Evolutionary conservation across 208 protist species (phyloP).

Genomic region (Plasmodiophora brassicae): DNA sequence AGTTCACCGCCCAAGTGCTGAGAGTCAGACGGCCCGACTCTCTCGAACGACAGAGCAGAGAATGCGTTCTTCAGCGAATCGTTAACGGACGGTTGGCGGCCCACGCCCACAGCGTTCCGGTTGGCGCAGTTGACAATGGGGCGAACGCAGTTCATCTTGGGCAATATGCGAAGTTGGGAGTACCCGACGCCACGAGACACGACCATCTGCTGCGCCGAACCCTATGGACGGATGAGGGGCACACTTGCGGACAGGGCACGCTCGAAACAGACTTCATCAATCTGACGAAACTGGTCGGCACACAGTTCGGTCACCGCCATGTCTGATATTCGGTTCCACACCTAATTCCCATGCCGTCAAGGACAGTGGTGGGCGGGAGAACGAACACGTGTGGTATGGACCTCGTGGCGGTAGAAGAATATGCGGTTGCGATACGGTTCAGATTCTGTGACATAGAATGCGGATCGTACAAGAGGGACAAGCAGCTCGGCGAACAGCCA

Average conservation of each 20-base stretch:
- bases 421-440: slow-evolving; percentile 12
- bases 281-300: not conserved
- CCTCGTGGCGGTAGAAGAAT: not conserved
- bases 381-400: no score
- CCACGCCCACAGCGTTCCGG: not conserved
- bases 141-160: not conserved
- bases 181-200: no score
- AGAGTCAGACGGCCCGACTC: not conserved
- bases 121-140: not conserved
- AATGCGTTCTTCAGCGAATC: not conserved
- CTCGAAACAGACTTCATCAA: no score
- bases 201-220: no score
- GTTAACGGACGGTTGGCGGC: no score
- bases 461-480: not conserved
- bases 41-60: not conserved
- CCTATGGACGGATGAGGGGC: no score
- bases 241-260: no score
- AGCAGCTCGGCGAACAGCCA: not conserved
- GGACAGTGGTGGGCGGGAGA: not conserved
- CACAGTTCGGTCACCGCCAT: not conserved
- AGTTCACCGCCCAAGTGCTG: not conserved
- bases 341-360: not conserved
- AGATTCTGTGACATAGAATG: not conserved
- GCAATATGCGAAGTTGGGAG: not conserved
- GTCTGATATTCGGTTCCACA: not conserved